phyloP scores from a whole-genome alignment of 73 alveolate species.

The Urostyla sp. region DNA sequence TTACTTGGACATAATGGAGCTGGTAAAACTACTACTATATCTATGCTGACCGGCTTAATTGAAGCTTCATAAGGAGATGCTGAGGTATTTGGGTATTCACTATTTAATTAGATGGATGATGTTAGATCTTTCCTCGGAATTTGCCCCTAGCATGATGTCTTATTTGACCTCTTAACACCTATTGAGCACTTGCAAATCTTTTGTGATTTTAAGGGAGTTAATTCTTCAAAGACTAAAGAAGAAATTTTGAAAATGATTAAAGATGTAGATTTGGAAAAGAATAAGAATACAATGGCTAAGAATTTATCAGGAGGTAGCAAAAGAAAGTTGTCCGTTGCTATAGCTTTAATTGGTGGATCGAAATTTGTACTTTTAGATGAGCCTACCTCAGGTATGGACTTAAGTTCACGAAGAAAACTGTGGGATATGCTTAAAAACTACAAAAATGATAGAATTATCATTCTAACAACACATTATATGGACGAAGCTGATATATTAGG shows the following conservation, averaged over 20 bases:
- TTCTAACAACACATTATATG: conserved; percentile 91
- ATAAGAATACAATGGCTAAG: conserved; percentile 69
- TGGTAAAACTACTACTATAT: conserved; percentile 97
- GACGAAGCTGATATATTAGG: conserved; percentile 93
- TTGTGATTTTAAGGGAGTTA: conserved; percentile 91
- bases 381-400: conserved; percentile 96
- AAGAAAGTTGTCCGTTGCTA: conserved; percentile 93
- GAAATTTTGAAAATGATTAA: conserved; percentile 86
- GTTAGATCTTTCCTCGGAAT: conserved; percentile 84
- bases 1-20: conserved; percentile 98
- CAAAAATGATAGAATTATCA: conserved; percentile 85
- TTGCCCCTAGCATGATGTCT: conserved; percentile 94
- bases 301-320: conserved; percentile 95
- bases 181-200: conserved; percentile 90
- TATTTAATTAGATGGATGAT: conserved; percentile 72
- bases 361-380: conserved; percentile 92
- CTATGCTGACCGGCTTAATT: conserved; percentile 93
- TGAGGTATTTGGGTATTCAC: conserved; percentile 79
- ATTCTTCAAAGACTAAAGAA: conserved; percentile 57
- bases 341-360: conserved; percentile 92
- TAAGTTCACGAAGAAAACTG: conserved; percentile 89
- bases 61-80: conserved; percentile 88
- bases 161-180: conserved; percentile 88
- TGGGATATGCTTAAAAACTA: conserved; percentile 95
- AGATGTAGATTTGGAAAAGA: conserved; percentile 73